These are phyloP conservation scores for Aspergillus transmontanensis DNA, from an alignment of 2,329 filamentous ascomycete genomes.

Conservation along the genomic window DNA sequence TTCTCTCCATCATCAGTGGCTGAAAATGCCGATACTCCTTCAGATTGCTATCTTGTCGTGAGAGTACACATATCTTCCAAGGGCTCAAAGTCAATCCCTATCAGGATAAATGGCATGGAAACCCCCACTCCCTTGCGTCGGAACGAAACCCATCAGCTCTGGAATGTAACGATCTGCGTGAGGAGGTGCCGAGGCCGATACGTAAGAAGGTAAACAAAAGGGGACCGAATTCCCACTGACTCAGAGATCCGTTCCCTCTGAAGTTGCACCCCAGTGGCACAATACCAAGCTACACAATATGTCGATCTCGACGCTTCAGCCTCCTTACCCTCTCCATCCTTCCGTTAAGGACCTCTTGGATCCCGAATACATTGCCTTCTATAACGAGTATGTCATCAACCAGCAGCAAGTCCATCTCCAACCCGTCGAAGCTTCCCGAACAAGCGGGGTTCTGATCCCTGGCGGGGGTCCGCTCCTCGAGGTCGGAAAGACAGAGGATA, in stretches of 20 bases:
- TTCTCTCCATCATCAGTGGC: not conserved
- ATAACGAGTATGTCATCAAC: slow-evolving; percentile 55
- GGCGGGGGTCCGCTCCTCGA: slow-evolving; percentile 53
- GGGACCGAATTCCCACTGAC: not conserved
- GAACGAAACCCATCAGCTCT: not conserved
- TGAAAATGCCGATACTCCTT: not conserved
- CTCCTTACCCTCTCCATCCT: slow-evolving; percentile 53
- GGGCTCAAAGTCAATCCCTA: not conserved
- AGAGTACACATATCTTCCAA: not conserved
- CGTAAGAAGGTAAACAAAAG: not conserved
- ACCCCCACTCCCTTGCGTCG: slow-evolving; percentile 8
- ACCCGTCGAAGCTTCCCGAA: slow-evolving; percentile 54
- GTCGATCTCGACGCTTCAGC: slow-evolving; percentile 27
- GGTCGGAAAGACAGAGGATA: slow-evolving; percentile 52
- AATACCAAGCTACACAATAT: slow-evolving; percentile 13
- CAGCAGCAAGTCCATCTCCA: slow-evolving; percentile 59
- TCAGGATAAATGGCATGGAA: slow-evolving; percentile 1
- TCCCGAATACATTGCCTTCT: slow-evolving; percentile 56
- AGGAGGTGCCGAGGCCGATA: not conserved
- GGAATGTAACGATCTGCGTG: slow-evolving; percentile 6
- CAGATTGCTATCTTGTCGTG: not conserved
- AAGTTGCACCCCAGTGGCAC: not conserved
- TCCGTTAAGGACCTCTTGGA: slow-evolving; percentile 51
- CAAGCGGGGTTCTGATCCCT: slow-evolving; percentile 55
- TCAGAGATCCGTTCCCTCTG: not conserved